phyloP scores from a whole-genome alignment of 2,329 filamentous ascomycete genomes.

The Grosmannia serpens region DNA sequence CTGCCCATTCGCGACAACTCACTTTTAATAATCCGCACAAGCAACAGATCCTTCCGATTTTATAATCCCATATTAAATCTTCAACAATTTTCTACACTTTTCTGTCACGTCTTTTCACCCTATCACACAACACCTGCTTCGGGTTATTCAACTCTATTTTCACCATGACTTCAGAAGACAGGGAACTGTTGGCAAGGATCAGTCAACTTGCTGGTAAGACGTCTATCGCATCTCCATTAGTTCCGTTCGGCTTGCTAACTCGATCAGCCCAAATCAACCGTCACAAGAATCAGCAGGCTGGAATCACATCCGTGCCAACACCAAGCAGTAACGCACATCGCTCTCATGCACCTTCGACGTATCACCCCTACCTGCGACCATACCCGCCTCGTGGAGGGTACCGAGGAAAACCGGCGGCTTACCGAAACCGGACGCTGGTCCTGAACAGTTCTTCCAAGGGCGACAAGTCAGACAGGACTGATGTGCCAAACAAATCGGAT shows the following conservation, averaged over 20 bases:
- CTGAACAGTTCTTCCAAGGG: slow-evolving; percentile 34
- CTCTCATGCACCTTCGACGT: slow-evolving; percentile 10
- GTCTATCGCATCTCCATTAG: neutral
- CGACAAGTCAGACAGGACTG: slow-evolving; percentile 15
- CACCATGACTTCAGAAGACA: slow-evolving; percentile 35
- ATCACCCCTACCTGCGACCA: slow-evolving; percentile 19
- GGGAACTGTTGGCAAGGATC: slow-evolving; percentile 42
- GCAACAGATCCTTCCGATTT: neutral
- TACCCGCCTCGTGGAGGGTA: slow-evolving; percentile 17
- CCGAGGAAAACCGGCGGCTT: slow-evolving; percentile 22
- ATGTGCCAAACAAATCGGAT: slow-evolving; percentile 15
- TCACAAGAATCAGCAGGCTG: slow-evolving; percentile 54
- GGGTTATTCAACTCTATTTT: neutral
- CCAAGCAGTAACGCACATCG: slow-evolving; percentile 10
- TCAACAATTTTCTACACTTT: neutral
- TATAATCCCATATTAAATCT: neutral
- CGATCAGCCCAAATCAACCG: slow-evolving; percentile 66
- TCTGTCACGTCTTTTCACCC: neutral
- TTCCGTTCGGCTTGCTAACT: neutral
- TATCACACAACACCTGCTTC: neutral
- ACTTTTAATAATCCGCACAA: neutral
- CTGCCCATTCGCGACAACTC: neutral
- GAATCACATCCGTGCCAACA: slow-evolving; percentile 18
- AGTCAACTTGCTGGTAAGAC: slow-evolving; percentile 34
- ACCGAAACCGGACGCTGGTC: slow-evolving; percentile 49